Evolutionary conservation across 768 basidiomycete species (phyloP).

Genomic region (Agaricus subrufescens): DNA sequence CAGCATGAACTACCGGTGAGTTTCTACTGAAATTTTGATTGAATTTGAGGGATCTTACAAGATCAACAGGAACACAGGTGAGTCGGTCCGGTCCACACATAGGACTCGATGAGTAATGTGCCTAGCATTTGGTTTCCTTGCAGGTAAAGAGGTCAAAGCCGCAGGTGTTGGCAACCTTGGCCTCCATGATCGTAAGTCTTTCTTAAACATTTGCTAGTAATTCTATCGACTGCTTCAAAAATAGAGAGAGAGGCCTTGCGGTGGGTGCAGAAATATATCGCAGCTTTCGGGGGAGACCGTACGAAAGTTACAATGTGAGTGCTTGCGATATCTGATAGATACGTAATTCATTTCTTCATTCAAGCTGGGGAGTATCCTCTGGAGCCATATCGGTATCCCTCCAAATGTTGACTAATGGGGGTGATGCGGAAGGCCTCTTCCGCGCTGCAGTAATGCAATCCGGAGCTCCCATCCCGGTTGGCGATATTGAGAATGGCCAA

Average conservation of each 20-base stretch:
- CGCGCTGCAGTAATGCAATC: conserved; percentile 49
- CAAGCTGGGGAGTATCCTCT: conserved; percentile 51
- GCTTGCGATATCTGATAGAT: background rate
- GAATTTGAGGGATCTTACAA: background rate
- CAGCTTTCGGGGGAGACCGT: conserved; percentile 56
- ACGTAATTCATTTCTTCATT: background rate
- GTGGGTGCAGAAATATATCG: conserved; percentile 61
- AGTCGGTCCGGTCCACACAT: background rate
- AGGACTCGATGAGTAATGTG: background rate
- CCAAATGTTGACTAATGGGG: conserved; percentile 45
- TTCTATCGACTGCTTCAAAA: background rate
- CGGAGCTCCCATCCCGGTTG: conserved; percentile 42
- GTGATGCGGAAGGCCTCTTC: conserved; percentile 42
- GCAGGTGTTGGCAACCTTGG: conserved; percentile 53
- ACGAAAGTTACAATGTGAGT: conserved; percentile 45
- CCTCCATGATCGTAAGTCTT: conserved; percentile 47
- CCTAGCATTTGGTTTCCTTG: conserved; percentile 35
- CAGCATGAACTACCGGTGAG: conserved; percentile 39
- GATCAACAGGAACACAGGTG: conserved; percentile 9
- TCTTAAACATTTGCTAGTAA: background rate
- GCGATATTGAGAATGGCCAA: conserved; percentile 30
- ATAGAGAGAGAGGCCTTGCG: conserved; percentile 48
- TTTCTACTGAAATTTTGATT: background rate
- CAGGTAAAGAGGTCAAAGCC: conserved; percentile 36
- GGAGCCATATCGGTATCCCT: conserved; percentile 50